Evolutionary conservation across 78 protist genomes (phyloP).

Genomic region (Anaeramoeba flamelloides): DNA sequence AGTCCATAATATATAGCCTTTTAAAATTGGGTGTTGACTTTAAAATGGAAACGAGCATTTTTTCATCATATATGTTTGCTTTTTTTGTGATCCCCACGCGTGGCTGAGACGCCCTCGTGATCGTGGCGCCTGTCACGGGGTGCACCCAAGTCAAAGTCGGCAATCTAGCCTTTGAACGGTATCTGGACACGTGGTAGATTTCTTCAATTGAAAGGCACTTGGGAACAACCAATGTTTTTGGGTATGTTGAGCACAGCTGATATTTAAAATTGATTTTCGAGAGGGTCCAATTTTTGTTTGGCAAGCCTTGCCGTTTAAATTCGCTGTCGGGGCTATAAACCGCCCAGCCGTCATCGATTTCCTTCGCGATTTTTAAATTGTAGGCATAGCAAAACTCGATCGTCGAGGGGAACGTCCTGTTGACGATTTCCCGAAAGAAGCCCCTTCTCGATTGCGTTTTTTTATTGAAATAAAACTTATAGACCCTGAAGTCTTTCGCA

Average conservation of each 20-base stretch:
- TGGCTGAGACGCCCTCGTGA: conserved; percentile 45
- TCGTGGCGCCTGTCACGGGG: conserved; percentile 29
- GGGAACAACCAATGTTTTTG: conserved; percentile 42
- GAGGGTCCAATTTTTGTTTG: conserved; percentile 41
- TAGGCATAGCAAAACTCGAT: too few relatives aligned
- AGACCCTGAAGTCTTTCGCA: too few relatives aligned
- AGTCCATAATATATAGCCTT: conserved; percentile 34
- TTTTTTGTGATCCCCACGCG: conserved; percentile 30
- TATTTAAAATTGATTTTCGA: conserved; percentile 30
- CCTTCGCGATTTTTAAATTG: too few relatives aligned
- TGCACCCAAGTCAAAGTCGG: conserved; percentile 45
- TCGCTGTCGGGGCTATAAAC: too few relatives aligned
- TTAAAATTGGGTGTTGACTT: conserved; percentile 9
- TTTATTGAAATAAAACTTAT: too few relatives aligned
- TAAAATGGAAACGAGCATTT: too few relatives aligned
- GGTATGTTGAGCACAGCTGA: conserved; percentile 47
- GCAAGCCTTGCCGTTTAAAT: conserved; percentile 38
- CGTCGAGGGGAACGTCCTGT: too few relatives aligned
- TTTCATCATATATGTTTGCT: conserved; percentile 31
- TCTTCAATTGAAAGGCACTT: conserved; percentile 19
- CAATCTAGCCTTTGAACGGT: conserved; percentile 45
- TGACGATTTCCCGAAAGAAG: too few relatives aligned
- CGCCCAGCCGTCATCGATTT: too few relatives aligned
- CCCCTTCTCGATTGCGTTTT: too few relatives aligned
- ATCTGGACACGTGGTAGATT: conserved; percentile 16